phyloP scores from a whole-genome alignment of 805 yeast species.

The Yarrowia phangngaensis region DNA sequence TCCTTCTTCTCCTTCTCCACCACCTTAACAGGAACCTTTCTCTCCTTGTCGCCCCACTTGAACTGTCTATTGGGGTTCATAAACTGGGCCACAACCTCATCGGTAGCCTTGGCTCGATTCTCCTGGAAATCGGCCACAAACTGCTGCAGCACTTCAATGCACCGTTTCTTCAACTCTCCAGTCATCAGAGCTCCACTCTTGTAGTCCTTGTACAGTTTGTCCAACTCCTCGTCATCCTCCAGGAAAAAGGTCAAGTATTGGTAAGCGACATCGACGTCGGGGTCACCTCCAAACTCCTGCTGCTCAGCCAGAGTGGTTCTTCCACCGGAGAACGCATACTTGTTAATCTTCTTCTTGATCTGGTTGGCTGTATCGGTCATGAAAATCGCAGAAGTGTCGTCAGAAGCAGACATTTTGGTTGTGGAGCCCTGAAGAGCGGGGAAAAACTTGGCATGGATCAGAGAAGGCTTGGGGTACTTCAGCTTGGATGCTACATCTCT shows the following conservation, averaged over 20 bases:
- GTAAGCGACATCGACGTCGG: conserved; percentile 91
- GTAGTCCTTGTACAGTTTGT: conserved; percentile 59
- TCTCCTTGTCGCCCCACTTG: conserved; percentile 66
- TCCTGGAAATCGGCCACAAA: conserved; percentile 81
- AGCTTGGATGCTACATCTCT: conserved; percentile 95
- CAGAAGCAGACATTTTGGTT: conserved; percentile 95
- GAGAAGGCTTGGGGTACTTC: conserved; percentile 83
- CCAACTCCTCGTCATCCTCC: conserved; percentile 79
- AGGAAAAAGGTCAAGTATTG: conserved; percentile 88
- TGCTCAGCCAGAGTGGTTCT: conserved; percentile 84
- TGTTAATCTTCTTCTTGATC: conserved; percentile 90
- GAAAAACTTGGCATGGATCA: conserved; percentile 92
- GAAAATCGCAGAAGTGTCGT: conserved; percentile 83
- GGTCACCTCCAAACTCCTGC: conserved; percentile 84
- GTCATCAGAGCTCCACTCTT: conserved; percentile 77
- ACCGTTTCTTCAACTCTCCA: conserved; percentile 87
- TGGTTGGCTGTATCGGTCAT: conserved; percentile 93
- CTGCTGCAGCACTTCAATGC: conserved; percentile 74
- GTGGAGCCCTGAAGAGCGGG: conserved; percentile 96
- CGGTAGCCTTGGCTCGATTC: conserved; percentile 62
- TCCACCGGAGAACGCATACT: conserved; percentile 96
- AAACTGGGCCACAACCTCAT: conserved; percentile 57
- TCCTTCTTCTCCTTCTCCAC: conserved; percentile 39
- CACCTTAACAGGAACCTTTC: conserved; percentile 66
- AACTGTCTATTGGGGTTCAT: conserved; percentile 70